Base-by-base conservation (phyloP, 2,329 filamentous ascomycete species). In the Epichloe coenophiala region DNA sequence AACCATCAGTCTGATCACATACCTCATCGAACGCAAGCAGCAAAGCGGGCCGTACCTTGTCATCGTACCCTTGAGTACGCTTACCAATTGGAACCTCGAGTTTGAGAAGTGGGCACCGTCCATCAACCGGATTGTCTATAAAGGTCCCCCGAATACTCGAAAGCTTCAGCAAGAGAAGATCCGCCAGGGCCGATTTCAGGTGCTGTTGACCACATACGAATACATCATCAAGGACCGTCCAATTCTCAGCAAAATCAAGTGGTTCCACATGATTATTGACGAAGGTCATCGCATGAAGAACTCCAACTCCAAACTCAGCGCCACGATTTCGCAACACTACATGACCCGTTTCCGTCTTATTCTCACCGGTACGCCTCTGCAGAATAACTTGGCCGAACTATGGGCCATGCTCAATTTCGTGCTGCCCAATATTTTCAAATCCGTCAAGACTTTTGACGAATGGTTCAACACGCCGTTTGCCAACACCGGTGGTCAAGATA, bases 221-320 rank as follows among this genome's bases (percentile, higher is more conserved):
- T 98, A 97, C 71, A 94, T 98, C 70, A 98, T 98, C 78, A 98
- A 97, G 72, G 93, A 98, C 63, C 83, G 93, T 37, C 91, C 91
- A 0, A 77, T 98, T 58, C 73, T 98, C 12, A 94, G 88, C 74
- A 97, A 97, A 75, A 91, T 98, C 71, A 97, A 97, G 71, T 98
- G 93, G 93, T 85, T 96, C 61, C 93, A 98, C 71, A 97, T 98
- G 93, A 97, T 98, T 60, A 93, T 98, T 58, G 93, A 98, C 61
- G 93, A 98, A 74, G 93, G 93, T 71, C 93, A 98, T 68, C 89
- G 93, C 66, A 98, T 98, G 93, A 98, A 98, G 79, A 98, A 98
- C 69, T 78, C 88, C 33, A 84, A 93, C 59, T 98, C 93, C 9
- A 98, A 98, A 71, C 77, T 98, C 59, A 96, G 88, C 68, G 88